Percentiles rank a stretch among this genome's conserved stretches.
These are phyloP conservation scores for Plasmodium ovale DNA, from an alignment of 169 alveolate species.

Conservation along the genomic window DNA sequence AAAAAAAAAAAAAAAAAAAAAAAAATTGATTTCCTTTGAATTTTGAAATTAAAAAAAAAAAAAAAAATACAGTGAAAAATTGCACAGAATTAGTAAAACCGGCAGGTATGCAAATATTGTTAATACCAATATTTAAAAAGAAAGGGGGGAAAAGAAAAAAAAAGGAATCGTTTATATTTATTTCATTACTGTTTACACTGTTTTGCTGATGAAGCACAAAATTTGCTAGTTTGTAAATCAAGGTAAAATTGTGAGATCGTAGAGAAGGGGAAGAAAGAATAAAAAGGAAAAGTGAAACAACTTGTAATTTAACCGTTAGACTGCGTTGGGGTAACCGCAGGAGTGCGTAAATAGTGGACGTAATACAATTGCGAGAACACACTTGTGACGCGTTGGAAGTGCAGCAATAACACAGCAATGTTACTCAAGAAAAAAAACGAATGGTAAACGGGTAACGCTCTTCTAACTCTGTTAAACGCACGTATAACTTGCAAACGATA, in stretches of 20 bases:
- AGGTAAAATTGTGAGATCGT: conserved; percentile 11
- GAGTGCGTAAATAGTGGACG: not conserved
- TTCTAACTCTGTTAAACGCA: too few species aligned
- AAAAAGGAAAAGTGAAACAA: not conserved
- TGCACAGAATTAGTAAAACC: too few species aligned
- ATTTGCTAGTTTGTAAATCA: conserved; percentile 20
- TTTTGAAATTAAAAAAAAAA: too few species aligned
- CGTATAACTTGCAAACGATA: too few species aligned
- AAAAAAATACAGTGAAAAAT: too few species aligned
- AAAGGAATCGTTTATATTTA: not conserved
- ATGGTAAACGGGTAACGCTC: too few species aligned
- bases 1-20: too few species aligned
- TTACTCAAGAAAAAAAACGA: too few species aligned
- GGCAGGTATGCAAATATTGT: conserved; percentile 6
- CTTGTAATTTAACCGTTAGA: not conserved
- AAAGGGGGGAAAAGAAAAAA: not conserved
- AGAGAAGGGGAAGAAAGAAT: not conserved
- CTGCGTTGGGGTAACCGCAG: not conserved
- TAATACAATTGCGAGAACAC: too few species aligned
- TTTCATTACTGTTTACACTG: not conserved
- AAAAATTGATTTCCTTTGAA: not conserved
- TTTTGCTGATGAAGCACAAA: conserved; percentile 2
- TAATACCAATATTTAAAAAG: not conserved
- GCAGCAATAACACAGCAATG: too few species aligned
- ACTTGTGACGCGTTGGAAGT: too few species aligned